Base-by-base conservation (phyloP, 148 eudicot species). In the Spergularia marina region DNA sequence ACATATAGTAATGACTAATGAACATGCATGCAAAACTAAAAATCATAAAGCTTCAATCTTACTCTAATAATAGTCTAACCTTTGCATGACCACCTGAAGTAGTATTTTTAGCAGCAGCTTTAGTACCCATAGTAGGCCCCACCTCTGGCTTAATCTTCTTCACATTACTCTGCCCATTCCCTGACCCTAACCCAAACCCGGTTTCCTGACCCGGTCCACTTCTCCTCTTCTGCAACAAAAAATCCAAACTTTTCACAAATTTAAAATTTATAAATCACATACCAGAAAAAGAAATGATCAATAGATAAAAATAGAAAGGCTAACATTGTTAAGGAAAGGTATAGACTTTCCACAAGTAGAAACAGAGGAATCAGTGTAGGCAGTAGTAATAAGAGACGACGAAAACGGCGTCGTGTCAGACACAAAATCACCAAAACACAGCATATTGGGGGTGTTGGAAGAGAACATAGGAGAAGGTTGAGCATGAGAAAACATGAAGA, bases 391-490 rank as follows among this genome's bases (percentile, higher is more conserved):
- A 61, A 36, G 41, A 36, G 79, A 23, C 1, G 54, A 7, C 15
- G 74, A 20, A n/a, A 13, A 21, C 14, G 23, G 69, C 3, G 68
- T 52, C 7, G 8, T 69, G 51, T 74, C 23, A 70, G 78, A 68
- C 25, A 0, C n/a, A 73, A 68, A 70, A 59, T 80, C 86, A 68
- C 83, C 86, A 78, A 84, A 84, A 74, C 86, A 78, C 66, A 84
- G 83, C 84, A 81, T 84, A 30, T 81, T 78, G 18, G 86, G 86
- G 7, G 82, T 80, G 58, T 74, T 81, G 20, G 20, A 23, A 18
- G 86, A 80, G 54, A 83, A 83, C 57, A 83, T 71, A 76, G 78
- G 61, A 64, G 77, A 53, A 23, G 58, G 54, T 11, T 41, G 36
- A 47, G 73, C 12, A 47, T 15, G 49, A 44, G 49, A 44, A 14